phyloP scores from a whole-genome alignment of 75 land plant genomes.

The Pinus albicaulis region DNA sequence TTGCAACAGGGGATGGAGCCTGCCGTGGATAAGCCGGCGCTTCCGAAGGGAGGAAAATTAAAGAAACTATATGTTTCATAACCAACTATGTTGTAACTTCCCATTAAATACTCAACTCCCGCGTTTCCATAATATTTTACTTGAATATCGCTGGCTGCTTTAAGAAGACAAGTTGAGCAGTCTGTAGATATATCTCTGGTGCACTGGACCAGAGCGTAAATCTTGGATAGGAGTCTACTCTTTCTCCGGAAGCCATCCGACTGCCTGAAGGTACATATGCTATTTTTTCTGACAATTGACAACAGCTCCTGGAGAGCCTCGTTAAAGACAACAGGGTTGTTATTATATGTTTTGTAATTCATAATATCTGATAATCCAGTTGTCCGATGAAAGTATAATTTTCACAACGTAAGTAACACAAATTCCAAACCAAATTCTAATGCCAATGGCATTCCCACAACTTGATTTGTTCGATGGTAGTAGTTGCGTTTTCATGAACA shows the following conservation, averaged over 20 bases:
- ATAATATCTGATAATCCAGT: neutral
- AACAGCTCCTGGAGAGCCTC: neutral
- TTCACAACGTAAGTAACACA: neutral
- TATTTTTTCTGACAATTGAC: neutral
- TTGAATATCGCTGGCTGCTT: neutral
- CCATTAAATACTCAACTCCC: neutral
- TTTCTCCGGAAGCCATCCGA: neutral
- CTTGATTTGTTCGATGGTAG: neutral
- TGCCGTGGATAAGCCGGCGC: no score
- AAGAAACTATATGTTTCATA: neutral
- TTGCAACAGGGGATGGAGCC: no score
- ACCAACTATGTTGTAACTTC: neutral
- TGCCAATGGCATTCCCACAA: neutral
- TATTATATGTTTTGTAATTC: neutral
- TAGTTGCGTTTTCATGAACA: neutral
- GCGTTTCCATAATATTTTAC: neutral
- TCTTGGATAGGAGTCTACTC: neutral
- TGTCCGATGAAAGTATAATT: neutral
- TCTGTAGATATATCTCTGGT: neutral
- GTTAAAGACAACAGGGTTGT: neutral
- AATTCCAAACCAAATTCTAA: neutral
- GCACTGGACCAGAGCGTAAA: neutral
- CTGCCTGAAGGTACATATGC: neutral
- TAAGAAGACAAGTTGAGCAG: neutral
- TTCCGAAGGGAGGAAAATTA: neutral